Evolutionary conservation across 352 stramenopile species (phyloP).

Genomic region (Albugo candida): DNA sequence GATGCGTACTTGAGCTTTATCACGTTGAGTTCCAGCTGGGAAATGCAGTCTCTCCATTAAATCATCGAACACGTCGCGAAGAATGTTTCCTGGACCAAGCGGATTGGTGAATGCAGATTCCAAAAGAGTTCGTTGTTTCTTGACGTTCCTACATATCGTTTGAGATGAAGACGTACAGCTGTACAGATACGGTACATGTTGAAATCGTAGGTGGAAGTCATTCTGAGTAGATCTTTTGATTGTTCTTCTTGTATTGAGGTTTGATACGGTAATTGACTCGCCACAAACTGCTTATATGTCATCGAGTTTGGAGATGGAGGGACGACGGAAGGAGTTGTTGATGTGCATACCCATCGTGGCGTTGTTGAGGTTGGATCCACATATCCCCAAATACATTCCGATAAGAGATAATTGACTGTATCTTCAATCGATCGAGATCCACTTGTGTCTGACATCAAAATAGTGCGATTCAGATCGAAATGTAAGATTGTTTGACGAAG

Average conservation of each 20-base stretch:
- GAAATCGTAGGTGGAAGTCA: slow-evolving; percentile 42
- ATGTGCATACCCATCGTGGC: not conserved
- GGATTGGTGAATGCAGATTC: slow-evolving; percentile 54
- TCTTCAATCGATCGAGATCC: slow-evolving; percentile 76
- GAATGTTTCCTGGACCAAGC: slow-evolving; percentile 18
- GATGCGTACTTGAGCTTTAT: slow-evolving; percentile 19
- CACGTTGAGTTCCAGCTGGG: slow-evolving; percentile 18
- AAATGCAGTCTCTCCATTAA: slow-evolving; percentile 69
- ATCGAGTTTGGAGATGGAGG: slow-evolving; percentile 12
- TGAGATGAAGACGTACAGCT: not conserved
- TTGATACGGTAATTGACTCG: slow-evolving; percentile 45
- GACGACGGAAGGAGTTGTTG: not conserved
- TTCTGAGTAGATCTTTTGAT: slow-evolving; percentile 4
- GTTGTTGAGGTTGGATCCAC: slow-evolving; percentile 7
- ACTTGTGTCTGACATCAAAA: slow-evolving; percentile 80
- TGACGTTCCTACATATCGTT: slow-evolving; percentile 16
- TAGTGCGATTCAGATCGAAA: slow-evolving; percentile 78
- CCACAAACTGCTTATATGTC: slow-evolving; percentile 75
- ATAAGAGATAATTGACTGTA: slow-evolving; percentile 71
- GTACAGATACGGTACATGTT: slow-evolving; percentile 23
- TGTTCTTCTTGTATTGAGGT: slow-evolving; percentile 13
- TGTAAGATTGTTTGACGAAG: slow-evolving; percentile 36
- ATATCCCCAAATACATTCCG: slow-evolving; percentile 62
- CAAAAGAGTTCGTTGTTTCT: slow-evolving; percentile 56
- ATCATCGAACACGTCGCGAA: slow-evolving; percentile 31